Percentiles rank a stretch among this genome's conserved stretches.
Conservation (phyloP, 1,284 basidiomycete genomes). For the Microbotryum saponariae region DNA sequence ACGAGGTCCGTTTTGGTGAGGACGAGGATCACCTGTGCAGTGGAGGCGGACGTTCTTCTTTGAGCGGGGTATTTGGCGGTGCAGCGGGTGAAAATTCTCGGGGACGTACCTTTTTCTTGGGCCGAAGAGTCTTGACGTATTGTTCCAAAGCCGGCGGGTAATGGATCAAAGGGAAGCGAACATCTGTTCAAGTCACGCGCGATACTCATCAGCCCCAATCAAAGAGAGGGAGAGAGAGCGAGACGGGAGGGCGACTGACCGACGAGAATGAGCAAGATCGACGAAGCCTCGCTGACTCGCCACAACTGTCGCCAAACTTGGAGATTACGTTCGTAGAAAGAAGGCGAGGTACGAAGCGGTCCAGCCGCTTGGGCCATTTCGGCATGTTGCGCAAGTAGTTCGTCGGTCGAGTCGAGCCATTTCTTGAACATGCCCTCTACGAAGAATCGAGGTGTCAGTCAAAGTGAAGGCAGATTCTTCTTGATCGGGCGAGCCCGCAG, state of each 20-base stretch:
- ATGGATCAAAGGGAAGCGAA: constrained; percentile 65
- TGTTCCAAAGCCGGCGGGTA: constrained; percentile 49
- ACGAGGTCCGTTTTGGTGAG: constrained; percentile 77
- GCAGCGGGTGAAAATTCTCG: no score
- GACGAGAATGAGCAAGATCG: constrained; percentile 25
- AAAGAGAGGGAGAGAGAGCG: not conserved
- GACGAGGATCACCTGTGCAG: constrained; percentile 61
- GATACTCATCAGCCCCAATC: not conserved
- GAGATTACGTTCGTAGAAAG: constrained; percentile 78
- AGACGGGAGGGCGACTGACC: constrained; percentile 21
- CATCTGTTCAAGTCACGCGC: constrained; percentile 47
- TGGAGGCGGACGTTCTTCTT: no score
- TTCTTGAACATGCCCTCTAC: constrained; percentile 32
- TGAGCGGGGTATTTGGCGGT: no score
- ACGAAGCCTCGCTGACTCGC: constrained; percentile 42
- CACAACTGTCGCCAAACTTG: constrained; percentile 88
- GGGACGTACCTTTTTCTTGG: constrained; percentile 21
- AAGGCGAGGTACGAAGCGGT: constrained; percentile 47
- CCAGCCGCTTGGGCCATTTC: not conserved
- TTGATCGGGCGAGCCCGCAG: not conserved
- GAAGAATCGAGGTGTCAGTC: not conserved
- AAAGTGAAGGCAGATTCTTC: not conserved
- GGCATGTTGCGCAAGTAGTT: constrained; percentile 5
- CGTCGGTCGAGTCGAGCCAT: constrained; percentile 30
- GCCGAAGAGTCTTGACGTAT: constrained; percentile 42